A percentile compares a stretch with the other conserved stretches of the same genome.
Evolutionary conservation across 2,329 filamentous ascomycete species (phyloP).

Genomic region (Aspergillus viridinutans): DNA sequence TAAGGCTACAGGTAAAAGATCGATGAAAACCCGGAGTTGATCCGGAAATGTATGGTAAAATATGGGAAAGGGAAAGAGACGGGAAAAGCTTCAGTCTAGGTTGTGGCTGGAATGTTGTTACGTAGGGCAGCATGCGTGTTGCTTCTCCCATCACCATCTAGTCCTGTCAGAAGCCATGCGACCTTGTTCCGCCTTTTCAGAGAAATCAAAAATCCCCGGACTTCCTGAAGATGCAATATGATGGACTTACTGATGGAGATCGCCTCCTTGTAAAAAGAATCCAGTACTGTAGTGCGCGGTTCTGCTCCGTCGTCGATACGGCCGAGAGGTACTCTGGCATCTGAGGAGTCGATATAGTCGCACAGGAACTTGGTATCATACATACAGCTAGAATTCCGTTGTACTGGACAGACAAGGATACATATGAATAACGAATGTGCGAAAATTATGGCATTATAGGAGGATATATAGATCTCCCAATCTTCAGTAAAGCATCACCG

Average conservation of each 20-base stretch:
- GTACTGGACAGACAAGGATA: not conserved
- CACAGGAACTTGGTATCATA: not conserved
- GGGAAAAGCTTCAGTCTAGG: not conserved
- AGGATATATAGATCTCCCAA: not conserved
- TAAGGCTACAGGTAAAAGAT: not conserved
- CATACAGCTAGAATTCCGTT: not conserved
- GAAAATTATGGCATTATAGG: not conserved
- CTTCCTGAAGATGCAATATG: not conserved
- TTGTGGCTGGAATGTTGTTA: conserved; percentile 21
- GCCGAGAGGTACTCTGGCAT: not conserved
- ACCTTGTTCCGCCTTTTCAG: not conserved
- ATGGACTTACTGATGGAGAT: not conserved
- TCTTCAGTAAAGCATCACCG: not conserved
- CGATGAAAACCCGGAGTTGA: conserved; percentile 3
- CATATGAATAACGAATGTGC: not conserved
- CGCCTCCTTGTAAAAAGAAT: not conserved
- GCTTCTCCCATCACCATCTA: not conserved
- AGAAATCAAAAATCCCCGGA: not conserved
- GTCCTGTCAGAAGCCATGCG: conserved; percentile 5
- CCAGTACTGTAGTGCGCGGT: not conserved
- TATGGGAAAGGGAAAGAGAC: not conserved
- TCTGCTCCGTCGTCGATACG: not conserved
- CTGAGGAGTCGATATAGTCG: not conserved
- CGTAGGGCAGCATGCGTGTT: conserved; percentile 19
- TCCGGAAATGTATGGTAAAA: not conserved